Evolutionary conservation across 2,329 filamentous ascomycete species (phyloP).

Genomic region (Magnaporthales sp.): DNA sequence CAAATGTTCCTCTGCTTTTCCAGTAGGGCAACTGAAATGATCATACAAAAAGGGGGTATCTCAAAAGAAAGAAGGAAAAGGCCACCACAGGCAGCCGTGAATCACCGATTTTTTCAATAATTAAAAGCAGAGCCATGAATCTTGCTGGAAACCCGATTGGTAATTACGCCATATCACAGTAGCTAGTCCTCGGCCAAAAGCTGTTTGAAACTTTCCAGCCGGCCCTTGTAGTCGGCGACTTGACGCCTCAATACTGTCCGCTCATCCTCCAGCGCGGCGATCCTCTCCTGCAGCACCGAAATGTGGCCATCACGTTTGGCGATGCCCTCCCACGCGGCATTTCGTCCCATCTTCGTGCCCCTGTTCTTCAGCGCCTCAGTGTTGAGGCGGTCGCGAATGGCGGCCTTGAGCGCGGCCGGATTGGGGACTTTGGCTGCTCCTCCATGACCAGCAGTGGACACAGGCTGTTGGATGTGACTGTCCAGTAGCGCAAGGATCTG

Average conservation of each 20-base stretch:
- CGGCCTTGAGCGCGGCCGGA: constrained; percentile 17
- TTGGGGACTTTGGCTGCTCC: neutral
- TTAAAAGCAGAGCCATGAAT: neutral
- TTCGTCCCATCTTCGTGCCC: constrained; percentile 10
- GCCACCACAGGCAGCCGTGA: too few relatives aligned
- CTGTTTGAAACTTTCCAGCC: neutral
- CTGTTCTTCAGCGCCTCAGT: constrained; percentile 9
- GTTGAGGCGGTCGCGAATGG: constrained; percentile 21
- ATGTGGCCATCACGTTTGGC: constrained; percentile 46
- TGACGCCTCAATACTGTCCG: neutral
- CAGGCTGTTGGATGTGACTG: constrained; percentile 16
- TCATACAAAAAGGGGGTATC: neutral
- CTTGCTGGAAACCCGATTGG: neutral
- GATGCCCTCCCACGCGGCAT: constrained; percentile 38
- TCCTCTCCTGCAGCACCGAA: constrained; percentile 10
- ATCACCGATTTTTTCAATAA: too few relatives aligned
- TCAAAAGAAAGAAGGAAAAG: neutral
- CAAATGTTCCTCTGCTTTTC: neutral
- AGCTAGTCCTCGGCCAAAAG: neutral
- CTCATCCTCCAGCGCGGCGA: constrained; percentile 10
- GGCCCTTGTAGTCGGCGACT: neutral
- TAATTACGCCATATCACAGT: neutral
- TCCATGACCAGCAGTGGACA: neutral
- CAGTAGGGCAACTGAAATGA: neutral
- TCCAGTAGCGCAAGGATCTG: constrained; percentile 42